These are phyloP conservation scores for Candida mattraensis DNA, from an alignment of 805 yeast species.

Conservation along the genomic window DNA sequence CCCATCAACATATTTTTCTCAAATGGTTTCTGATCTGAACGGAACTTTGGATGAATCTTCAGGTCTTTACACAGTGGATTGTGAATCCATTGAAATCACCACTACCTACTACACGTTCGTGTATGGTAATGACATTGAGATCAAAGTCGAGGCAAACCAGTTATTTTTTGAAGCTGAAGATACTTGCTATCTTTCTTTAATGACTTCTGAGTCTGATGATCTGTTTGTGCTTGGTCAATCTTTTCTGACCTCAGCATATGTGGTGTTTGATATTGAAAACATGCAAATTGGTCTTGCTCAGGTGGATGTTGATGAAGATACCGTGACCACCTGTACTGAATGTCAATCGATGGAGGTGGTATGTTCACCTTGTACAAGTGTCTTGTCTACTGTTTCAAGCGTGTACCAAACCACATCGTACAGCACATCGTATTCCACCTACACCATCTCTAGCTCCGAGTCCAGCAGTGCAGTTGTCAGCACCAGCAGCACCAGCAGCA, in stretches of 20 bases:
- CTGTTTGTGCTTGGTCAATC: constrained; percentile 59
- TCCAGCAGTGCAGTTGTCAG: constrained; percentile 2
- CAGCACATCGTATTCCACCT: constrained; percentile 3
- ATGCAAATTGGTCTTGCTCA: constrained; percentile 57
- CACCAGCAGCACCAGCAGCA: constrained; percentile 3
- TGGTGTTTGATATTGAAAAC: constrained; percentile 63
- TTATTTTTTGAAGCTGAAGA: constrained; percentile 15
- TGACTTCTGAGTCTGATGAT: constrained; percentile 17
- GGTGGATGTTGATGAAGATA: constrained; percentile 30
- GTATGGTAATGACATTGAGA: constrained; percentile 21
- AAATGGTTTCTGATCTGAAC: constrained; percentile 15
- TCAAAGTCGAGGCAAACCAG: constrained; percentile 23
- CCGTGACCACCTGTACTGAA: constrained; percentile 15
- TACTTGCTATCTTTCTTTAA: constrained; percentile 23
- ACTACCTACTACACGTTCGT: constrained; percentile 11
- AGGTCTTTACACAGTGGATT: constrained; percentile 25
- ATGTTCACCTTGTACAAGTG: constrained; percentile 19
- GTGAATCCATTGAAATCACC: constrained; percentile 18
- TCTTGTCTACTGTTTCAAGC: constrained; percentile 12
- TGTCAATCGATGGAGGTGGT: constrained; percentile 14
- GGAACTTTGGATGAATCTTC: constrained; percentile 16
- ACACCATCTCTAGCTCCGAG: constrained; percentile 4
- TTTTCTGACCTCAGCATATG: constrained; percentile 61
- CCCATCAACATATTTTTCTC: constrained; percentile 35
- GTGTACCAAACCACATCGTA: constrained; percentile 9